phyloP scores from a whole-genome alignment of 1,139 yeast species.

The Pichia sp. region DNA sequence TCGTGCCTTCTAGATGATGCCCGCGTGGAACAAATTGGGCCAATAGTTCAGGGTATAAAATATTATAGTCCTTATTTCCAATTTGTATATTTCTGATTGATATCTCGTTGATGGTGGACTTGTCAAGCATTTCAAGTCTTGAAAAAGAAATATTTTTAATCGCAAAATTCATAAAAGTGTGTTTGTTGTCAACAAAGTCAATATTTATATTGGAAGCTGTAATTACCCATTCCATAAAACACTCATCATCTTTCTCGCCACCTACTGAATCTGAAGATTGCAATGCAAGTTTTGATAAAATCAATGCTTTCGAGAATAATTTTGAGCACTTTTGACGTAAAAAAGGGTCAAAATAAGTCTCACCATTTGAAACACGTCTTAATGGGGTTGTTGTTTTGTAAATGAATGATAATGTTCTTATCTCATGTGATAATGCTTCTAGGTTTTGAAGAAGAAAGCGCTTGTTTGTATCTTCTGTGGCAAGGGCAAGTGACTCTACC shows the following conservation, averaged over 20 bases:
- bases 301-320: constrained; percentile 64
- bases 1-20: background rate
- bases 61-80: constrained; percentile 54
- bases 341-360: constrained; percentile 29
- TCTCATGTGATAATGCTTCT: constrained; percentile 35
- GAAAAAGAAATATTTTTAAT: constrained; percentile 59
- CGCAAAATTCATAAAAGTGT: constrained; percentile 59
- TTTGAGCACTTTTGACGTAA: constrained; percentile 24
- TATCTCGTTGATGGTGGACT: constrained; percentile 57
- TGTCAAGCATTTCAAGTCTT: constrained; percentile 58
- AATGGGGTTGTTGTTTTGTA: constrained; percentile 42
- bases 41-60: constrained; percentile 68
- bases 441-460: constrained; percentile 52
- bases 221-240: constrained; percentile 35
- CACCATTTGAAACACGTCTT: constrained; percentile 31
- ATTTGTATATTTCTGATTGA: constrained; percentile 65
- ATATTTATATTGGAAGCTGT: constrained; percentile 85
- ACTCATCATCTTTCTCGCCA: constrained; percentile 30
- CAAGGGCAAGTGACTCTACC: constrained; percentile 43
- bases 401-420: constrained; percentile 37
- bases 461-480: constrained; percentile 65
- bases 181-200: constrained; percentile 52
- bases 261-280: constrained; percentile 8
- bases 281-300: constrained; percentile 41
- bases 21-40: constrained; percentile 27